Conservation (phyloP, 1,284 basidiomycete genomes). For the Marasmius fiardii region DNA sequence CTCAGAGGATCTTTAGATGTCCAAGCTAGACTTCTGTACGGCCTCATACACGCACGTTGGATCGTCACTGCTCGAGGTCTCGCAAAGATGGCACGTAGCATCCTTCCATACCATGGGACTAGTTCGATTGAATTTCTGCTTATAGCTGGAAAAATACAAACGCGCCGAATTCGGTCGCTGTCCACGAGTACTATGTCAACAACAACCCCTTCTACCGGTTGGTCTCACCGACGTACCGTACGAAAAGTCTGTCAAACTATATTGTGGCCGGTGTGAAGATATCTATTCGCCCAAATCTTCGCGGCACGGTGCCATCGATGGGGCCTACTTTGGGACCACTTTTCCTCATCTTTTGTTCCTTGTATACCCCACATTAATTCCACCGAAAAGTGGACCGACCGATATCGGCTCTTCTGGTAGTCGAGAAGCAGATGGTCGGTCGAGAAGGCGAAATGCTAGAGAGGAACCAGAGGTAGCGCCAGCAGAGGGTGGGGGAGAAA, state of each 20-base stretch:
- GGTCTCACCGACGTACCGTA: constrained; percentile 92
- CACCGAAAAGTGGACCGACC: constrained; percentile 72
- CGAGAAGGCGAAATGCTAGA: constrained; percentile 33
- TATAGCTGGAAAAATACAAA: constrained; percentile 93
- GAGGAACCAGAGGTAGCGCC: constrained; percentile 34
- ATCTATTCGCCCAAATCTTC: constrained; percentile 95
- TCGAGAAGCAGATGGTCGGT: constrained; percentile 12
- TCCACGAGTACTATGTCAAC: constrained; percentile 90
- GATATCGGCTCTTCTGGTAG: constrained; percentile 36
- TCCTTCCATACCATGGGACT: background rate
- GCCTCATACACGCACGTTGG: constrained; percentile 95
- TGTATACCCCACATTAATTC: constrained; percentile 89
- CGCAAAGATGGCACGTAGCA: constrained; percentile 83
- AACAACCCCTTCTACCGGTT: constrained; percentile 91
- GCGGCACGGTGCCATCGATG: constrained; percentile 92
- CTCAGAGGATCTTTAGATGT: constrained; percentile 82
- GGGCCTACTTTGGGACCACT: constrained; percentile 95
- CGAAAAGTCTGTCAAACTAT: constrained; percentile 95
- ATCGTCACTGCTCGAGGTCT: constrained; percentile 92
- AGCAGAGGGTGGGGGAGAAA: constrained; percentile 57
- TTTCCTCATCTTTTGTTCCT: constrained; percentile 96
- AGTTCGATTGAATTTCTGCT: background rate
- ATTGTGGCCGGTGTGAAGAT: constrained; percentile 95
- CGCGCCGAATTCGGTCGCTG: constrained; percentile 95
- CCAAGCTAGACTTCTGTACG: constrained; percentile 88